Evolutionary conservation across 108 stramenopile species (phyloP).

Genomic region (Chaetoceros tenuissimus): DNA sequence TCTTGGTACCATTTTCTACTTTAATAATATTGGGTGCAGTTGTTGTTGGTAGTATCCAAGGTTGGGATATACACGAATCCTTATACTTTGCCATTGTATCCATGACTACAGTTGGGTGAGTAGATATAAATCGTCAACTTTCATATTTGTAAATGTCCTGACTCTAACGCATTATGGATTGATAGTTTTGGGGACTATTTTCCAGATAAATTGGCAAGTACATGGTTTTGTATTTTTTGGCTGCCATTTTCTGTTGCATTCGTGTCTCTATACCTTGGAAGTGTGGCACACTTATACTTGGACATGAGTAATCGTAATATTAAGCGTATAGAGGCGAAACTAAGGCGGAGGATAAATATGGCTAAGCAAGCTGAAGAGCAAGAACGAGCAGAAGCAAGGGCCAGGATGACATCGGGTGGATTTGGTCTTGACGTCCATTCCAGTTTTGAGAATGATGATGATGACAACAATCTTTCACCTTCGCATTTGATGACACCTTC

Average conservation of each 20-base stretch:
- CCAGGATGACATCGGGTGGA: not conserved
- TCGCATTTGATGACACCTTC: not conserved
- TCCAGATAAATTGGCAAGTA: conserved; percentile 49
- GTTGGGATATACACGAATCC: conserved; percentile 69
- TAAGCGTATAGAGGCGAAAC: conserved; percentile 45
- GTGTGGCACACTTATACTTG: conserved; percentile 78
- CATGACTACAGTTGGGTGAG: conserved; percentile 67
- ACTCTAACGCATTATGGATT: no score
- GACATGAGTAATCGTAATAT: conserved; percentile 65
- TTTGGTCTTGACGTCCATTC: not conserved
- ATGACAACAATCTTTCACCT: not conserved
- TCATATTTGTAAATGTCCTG: no score
- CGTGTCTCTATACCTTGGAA: conserved; percentile 61
- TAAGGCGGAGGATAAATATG: conserved; percentile 44
- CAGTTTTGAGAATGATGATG: not conserved
- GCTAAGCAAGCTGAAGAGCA: conserved; percentile 38
- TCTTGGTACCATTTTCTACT: conserved; percentile 68
- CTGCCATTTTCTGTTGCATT: conserved; percentile 77
- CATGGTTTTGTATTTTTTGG: conserved; percentile 75
- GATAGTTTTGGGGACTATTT: conserved; percentile 72
- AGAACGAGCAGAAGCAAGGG: conserved; percentile 25
- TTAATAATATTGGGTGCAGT: conserved; percentile 62
- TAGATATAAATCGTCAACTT: no score
- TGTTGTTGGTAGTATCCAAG: conserved; percentile 68
- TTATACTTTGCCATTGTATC: conserved; percentile 79